These are phyloP conservation scores for Plantago elongata DNA, from an alignment of 257 asterid genomes.

Conservation along the genomic window DNA sequence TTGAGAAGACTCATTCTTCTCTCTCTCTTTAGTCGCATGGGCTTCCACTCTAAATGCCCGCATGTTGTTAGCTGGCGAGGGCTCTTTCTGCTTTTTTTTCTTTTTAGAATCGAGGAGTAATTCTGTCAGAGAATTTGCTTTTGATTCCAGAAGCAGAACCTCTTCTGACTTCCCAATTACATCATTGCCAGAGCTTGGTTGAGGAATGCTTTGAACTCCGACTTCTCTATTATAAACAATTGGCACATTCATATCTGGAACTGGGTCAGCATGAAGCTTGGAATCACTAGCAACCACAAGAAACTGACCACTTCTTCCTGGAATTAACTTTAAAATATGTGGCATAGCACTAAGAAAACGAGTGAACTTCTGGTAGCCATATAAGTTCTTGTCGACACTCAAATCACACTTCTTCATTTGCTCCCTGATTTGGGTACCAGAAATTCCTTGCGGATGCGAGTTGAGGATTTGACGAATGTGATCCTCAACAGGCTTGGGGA, in stretches of 20 bases:
- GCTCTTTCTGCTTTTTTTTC: slow-evolving; percentile 23
- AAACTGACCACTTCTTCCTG: slow-evolving; percentile 34
- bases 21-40: slow-evolving; percentile 17
- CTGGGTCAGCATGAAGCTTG: slow-evolving; percentile 37
- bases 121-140: slow-evolving; percentile 14
- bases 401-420: slow-evolving; percentile 43
- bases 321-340: slow-evolving; percentile 42
- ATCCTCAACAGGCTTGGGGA: slow-evolving; percentile 56
- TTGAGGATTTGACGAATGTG: slow-evolving; percentile 40
- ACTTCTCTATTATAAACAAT: slow-evolving; percentile 24
- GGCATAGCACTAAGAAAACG: slow-evolving; percentile 82
- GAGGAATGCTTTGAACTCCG: slow-evolving; percentile 21
- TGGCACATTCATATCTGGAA: slow-evolving; percentile 22
- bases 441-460: slow-evolving; percentile 61
- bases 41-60: slow-evolving; percentile 17
- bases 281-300: slow-evolving; percentile 27
- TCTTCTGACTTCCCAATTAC: slow-evolving; percentile 25
- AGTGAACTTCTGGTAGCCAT: slow-evolving; percentile 70
- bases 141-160: slow-evolving; percentile 21
- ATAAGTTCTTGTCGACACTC: slow-evolving; percentile 51
- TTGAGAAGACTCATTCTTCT: slow-evolving; percentile 16
- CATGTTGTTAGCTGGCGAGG: background rate
- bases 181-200: slow-evolving; percentile 25
- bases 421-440: slow-evolving; percentile 47
- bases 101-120: slow-evolving; percentile 12